A percentile compares a stretch with the other conserved stretches of the same genome.
phyloP scores from a whole-genome alignment of 305 asterid genomes.

The Fraxinus paxiana region DNA sequence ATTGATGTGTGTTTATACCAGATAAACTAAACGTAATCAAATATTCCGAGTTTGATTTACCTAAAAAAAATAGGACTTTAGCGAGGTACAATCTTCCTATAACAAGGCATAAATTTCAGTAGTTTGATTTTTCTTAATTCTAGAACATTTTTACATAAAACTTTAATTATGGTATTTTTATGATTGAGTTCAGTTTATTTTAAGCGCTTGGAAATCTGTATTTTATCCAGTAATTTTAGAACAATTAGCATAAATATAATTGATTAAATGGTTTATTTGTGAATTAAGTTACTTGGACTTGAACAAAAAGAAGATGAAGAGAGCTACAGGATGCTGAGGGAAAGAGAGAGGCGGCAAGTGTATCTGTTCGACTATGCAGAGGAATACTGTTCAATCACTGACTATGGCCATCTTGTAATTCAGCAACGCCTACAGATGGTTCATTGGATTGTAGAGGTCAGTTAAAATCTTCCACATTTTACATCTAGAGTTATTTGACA shows the following conservation, averaged over 20 bases:
- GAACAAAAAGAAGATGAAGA: conserved; percentile 67
- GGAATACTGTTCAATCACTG: conserved; percentile 59
- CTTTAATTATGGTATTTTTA: not conserved
- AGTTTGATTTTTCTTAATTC: not conserved
- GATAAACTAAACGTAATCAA: not conserved
- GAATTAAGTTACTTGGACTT: conserved; percentile 53
- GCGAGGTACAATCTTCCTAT: not conserved
- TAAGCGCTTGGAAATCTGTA: not conserved
- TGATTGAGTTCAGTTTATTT: not conserved
- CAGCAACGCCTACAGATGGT: conserved; percentile 85
- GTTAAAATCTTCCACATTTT: conserved; percentile 8
- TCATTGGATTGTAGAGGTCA: conserved; percentile 92
- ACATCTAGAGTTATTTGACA: not conserved
- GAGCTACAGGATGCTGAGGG: conserved; percentile 57
- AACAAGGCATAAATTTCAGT: not conserved
- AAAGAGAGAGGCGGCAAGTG: conserved; percentile 79
- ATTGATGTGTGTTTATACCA: not conserved
- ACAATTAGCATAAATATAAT: not conserved
- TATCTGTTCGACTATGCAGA: conserved; percentile 74
- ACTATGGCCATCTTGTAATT: conserved; percentile 61
- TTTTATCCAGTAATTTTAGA: not conserved
- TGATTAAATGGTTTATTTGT: conserved; percentile 20
- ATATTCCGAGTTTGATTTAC: not conserved
- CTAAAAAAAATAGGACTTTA: not conserved
- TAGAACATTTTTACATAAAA: not conserved